Base-by-base conservation (phyloP, 371 early-diverging fungal genomes). In the Actinomucor elegans region DNA sequence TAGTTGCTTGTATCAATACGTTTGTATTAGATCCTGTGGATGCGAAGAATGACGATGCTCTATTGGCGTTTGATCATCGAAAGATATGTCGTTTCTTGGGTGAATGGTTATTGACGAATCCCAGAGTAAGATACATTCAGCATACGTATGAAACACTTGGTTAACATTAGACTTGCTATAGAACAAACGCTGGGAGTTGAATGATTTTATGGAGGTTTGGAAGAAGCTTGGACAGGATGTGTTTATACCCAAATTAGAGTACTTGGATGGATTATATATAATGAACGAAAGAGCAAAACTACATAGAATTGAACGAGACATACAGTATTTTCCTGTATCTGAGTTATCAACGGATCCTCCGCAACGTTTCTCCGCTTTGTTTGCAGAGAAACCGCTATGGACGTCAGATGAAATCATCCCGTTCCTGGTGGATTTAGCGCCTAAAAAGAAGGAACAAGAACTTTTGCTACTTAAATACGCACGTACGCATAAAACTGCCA, bases 291-390 rank as follows among this genome's bases (percentile, higher is more conserved):
- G 56, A 2, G 31, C 40, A 4, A 51, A 52, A 52, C 26, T 59
- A 2, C 49, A 59, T 12, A 52, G 34, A 32, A 46, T n/a, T 8
- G 61, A 68, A 21, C 52, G 42, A 3, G 71, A 69, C 26, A 54
- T 84, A 21, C 69, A 73, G 8, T 77, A 81, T 41, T 80, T 81
- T 34, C 76, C 85, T 5, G 59, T 69, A 1, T 40, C 51, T 4
- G 74, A 75, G 23, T 52, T 84, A n/a, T 67, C 85, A 1, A 60
- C 61, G 14, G 77, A 82, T n/a, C 75, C 81, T 2, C 70, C 77
- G 0, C 60, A 67, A 12, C 68, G 85, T 4, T 84, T 84, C 48
- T 67, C 73, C 5, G 61, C 73, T 0, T 48, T 84, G 8, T 84
- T 84, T 54, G 64, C 72, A 31, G 65, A 68, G 56, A 79, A 81